Evolutionary conservation across 108 stramenopile species (phyloP).

Genomic region (Cyclotella sp.): DNA sequence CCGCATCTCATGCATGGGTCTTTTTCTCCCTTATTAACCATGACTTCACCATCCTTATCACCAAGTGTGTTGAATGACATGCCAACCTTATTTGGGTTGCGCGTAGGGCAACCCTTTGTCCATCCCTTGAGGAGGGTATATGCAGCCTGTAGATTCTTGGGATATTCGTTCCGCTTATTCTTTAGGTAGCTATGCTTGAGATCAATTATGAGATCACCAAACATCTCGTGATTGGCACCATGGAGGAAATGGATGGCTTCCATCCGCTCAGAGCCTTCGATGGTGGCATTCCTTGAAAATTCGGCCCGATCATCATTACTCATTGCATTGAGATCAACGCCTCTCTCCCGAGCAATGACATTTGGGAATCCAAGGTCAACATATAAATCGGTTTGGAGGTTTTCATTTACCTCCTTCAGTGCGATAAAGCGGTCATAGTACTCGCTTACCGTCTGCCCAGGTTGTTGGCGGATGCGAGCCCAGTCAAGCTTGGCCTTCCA

Average conservation of each 20-base stretch:
- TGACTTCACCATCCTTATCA: neutral
- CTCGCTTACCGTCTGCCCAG: neutral
- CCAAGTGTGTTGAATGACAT: constrained; percentile 5
- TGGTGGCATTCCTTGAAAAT: neutral
- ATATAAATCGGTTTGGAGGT: neutral
- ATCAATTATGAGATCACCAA: neutral
- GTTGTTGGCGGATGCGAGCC: neutral
- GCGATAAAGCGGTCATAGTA: neutral
- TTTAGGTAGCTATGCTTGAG: neutral
- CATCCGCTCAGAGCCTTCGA: neutral
- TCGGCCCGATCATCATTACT: neutral
- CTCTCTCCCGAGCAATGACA: neutral
- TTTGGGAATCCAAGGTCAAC: neutral
- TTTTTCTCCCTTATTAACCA: no score
- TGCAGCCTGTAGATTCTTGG: neutral
- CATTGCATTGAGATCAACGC: neutral
- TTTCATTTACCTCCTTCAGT: neutral
- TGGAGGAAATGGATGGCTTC: no score
- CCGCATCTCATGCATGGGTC: constrained; percentile 4
- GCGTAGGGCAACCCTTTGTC: neutral
- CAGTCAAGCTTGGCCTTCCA: neutral
- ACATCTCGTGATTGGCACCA: no score
- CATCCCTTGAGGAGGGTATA: no score
- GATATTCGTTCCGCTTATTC: neutral
- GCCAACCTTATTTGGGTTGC: no score